Percentiles rank a stretch among this genome's conserved stretches.
phyloP scores from a whole-genome alignment of 1,139 yeast genomes.

The Protomyces gravidus region DNA sequence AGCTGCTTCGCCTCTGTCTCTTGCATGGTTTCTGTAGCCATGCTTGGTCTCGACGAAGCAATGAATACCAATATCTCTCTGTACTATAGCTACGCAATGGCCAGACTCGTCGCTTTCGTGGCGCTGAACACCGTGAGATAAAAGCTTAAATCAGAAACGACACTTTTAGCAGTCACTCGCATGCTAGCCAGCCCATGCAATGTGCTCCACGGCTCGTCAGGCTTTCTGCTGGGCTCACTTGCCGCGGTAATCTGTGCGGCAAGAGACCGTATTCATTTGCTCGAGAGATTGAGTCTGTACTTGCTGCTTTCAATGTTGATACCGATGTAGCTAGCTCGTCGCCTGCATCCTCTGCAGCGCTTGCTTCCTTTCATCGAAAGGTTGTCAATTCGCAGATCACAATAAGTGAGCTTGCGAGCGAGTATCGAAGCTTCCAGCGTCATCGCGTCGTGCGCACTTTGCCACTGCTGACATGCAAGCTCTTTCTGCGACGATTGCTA shows the following conservation, averaged over 20 bases:
- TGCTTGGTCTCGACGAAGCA: no score
- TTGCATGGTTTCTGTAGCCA: slow-evolving; percentile 1
- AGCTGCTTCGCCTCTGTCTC: slow-evolving; percentile 12
- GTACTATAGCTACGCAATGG: no score
- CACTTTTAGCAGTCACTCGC: not conserved
- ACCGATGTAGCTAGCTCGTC: not conserved
- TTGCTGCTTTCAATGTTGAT: slow-evolving; percentile 1
- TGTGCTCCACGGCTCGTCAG: not conserved
- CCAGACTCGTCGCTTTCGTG: no score
- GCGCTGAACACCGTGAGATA: no score
- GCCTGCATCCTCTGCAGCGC: not conserved
- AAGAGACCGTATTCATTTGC: not conserved
- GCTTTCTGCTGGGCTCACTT: not conserved
- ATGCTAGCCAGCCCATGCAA: not conserved
- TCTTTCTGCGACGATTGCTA: not conserved
- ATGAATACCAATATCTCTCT: no score
- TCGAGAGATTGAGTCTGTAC: not conserved
- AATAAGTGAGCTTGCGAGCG: not conserved
- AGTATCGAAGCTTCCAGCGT: not conserved
- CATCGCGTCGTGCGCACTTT: not conserved
- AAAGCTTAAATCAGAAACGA: not conserved
- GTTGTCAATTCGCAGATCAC: not conserved
- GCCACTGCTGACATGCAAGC: not conserved
- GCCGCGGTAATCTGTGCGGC: not conserved
- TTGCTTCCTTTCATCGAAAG: not conserved